phyloP scores from a whole-genome alignment of 345 rosid genomes.

The Limnanthes douglasii region DNA sequence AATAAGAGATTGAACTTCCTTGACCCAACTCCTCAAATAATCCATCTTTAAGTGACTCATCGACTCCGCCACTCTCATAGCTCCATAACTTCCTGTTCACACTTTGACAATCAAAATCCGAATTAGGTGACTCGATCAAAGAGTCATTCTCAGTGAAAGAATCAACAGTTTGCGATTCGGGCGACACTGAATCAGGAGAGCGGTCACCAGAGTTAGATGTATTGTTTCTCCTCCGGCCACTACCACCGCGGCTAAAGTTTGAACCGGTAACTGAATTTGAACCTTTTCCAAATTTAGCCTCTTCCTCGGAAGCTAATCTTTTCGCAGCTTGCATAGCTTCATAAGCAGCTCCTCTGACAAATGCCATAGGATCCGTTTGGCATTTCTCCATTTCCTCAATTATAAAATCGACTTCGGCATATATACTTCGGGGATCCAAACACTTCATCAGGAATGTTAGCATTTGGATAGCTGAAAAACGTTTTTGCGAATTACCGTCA shows the following conservation, averaged over 20 bases:
- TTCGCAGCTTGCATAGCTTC: slow-evolving; percentile 79
- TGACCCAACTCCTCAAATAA: slow-evolving; percentile 36
- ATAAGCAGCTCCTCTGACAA: slow-evolving; percentile 68
- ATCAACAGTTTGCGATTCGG: slow-evolving; percentile 70
- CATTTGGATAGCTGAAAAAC: slow-evolving; percentile 83
- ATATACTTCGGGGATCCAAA: slow-evolving; percentile 66
- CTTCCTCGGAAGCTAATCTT: slow-evolving; percentile 36
- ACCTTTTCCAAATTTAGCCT: slow-evolving; percentile 26
- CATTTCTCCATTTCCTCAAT: slow-evolving; percentile 65
- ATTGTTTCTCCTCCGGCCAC: slow-evolving; percentile 15
- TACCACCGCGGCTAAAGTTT: slow-evolving; percentile 26
- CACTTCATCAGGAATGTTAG: slow-evolving; percentile 84
- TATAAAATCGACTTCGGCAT: slow-evolving; percentile 53
- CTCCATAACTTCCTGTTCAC: slow-evolving; percentile 55
- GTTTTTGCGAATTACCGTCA: slow-evolving; percentile 66
- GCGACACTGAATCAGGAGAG: slow-evolving; percentile 46
- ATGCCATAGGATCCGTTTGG: slow-evolving; percentile 71
- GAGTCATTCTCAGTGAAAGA: slow-evolving; percentile 42
- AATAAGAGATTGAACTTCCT: slow-evolving; percentile 21
- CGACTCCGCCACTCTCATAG: slow-evolving; percentile 37
- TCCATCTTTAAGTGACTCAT: slow-evolving; percentile 62
- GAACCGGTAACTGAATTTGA: slow-evolving; percentile 38
- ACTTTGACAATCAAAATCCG: slow-evolving; percentile 40
- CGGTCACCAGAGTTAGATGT: slow-evolving; percentile 10
- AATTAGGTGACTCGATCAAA: slow-evolving; percentile 39